Evolutionary conservation across 1,139 yeast species (phyloP), one percentile per base, ranked within the genome.

Genomic region (Hansenula sp.): DNA sequence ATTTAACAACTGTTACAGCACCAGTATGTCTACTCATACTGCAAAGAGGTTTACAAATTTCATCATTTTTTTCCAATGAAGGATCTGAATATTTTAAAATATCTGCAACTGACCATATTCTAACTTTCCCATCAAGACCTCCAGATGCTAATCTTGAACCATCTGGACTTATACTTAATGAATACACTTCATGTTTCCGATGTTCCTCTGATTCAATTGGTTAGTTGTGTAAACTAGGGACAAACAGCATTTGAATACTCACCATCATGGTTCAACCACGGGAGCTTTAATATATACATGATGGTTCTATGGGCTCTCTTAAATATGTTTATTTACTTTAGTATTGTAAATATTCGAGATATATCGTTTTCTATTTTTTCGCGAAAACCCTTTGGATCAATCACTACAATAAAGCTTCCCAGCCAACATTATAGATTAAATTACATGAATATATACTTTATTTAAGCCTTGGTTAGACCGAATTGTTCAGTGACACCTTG

Each of bases 81-180:
- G 45, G 43, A 18, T 47, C 43, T 19, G 45, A 51, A 44, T 54
- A 63, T 52, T 65, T 64, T 24, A 68, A 57, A 13, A 83, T 68
- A 11, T 83, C 74, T 3, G 74, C 74, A 10, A 86, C 74, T 17
- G 88, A 83, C 98, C 98, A 92, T 37, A 92, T 83, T 47, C 90
- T 76, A 39, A 92, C 88, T 55, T 87, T 88, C 2, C 97, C 96
- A 62, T 92, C 98, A 42, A 90, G 68, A 1, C 98, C 98, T 14
- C 98, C 98, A 1, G 97, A 82, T 2, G 97, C 98, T 34, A 92
- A 62, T 44, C 96, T 67, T 32, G 79, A 64, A 2, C 96, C 96
- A 62, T 88, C 95, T 0, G 86, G 76, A 47, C 86, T 83, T 12
- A 87, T 82, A 40, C 82, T 79, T 10, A 90, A 77, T 0, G 97